Conservation (phyloP, 768 basidiomycete species). For the Boletus speciosus region DNA sequence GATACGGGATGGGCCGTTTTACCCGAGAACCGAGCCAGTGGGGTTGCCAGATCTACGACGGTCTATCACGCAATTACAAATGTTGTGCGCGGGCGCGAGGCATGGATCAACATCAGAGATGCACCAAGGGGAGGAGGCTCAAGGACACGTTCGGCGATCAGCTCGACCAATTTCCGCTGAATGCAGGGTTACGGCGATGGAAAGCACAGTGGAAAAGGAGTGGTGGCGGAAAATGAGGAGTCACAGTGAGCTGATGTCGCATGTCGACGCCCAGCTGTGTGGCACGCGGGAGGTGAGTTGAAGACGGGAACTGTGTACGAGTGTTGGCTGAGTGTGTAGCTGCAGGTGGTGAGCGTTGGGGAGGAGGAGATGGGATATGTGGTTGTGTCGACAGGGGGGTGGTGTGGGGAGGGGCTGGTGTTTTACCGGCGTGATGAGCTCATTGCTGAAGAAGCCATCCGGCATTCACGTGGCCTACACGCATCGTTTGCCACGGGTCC, state of each 20-base stretch:
- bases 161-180: conserved; percentile 31
- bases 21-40: conserved; percentile 30
- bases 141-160: conserved; percentile 29
- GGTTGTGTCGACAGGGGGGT: conserved; percentile 33
- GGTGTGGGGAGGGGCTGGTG: conserved; percentile 21
- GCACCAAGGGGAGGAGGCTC: conserved; percentile 29
- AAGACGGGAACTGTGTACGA: not conserved
- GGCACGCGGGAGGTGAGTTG: conserved; percentile 41
- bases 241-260: conserved; percentile 50
- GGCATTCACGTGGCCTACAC: conserved; percentile 44
- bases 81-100: conserved; percentile 38
- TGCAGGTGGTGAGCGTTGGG: conserved; percentile 16
- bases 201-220: conserved; percentile 15
- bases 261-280: conserved; percentile 49
- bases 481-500: conserved; percentile 30
- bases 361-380: conserved; percentile 60
- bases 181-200: conserved; percentile 21
- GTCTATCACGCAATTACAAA: conserved; percentile 61
- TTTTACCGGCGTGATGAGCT: conserved; percentile 44
- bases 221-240: conserved; percentile 28
- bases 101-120: conserved; percentile 31
- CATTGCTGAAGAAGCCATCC: conserved; percentile 47
- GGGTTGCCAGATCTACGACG: conserved; percentile 57
- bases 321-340: conserved; percentile 7
- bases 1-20: conserved; percentile 35